Evolutionary conservation across 257 asterid species (phyloP).

Genomic region (Fraxinus cuspidata): DNA sequence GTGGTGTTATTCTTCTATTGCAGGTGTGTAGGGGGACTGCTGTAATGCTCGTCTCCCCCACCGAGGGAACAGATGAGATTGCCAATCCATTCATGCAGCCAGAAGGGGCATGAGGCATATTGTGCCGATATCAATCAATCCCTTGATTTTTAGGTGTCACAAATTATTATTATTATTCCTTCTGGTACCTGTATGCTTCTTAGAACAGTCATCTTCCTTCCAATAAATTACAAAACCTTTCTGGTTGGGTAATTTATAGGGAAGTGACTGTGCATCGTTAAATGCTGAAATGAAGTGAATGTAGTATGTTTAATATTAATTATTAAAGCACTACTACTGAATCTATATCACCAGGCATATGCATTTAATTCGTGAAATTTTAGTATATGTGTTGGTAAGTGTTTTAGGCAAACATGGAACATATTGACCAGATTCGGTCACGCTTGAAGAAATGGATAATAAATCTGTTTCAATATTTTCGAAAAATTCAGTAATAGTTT

Average conservation of each 20-base stretch:
- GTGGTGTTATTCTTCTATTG: slow-evolving; percentile 4
- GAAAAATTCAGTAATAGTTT: too few species aligned
- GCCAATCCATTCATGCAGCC: slow-evolving; percentile 91
- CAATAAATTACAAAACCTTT: neutral
- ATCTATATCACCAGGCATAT: too few species aligned
- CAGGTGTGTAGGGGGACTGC: slow-evolving; percentile 99
- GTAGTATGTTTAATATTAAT: too few species aligned
- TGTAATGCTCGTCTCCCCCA: slow-evolving; percentile 98
- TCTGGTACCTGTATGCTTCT: neutral
- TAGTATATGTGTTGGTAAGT: too few species aligned
- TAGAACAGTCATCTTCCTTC: neutral
- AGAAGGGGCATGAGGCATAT: slow-evolving; percentile 59
- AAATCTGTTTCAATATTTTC: too few species aligned
- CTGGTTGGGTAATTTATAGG: neutral
- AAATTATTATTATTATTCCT: neutral
- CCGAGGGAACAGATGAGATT: slow-evolving; percentile 96
- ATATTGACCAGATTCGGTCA: too few species aligned
- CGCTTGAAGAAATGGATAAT: too few species aligned
- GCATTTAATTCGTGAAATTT: too few species aligned
- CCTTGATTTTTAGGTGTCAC: neutral
- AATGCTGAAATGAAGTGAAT: too few species aligned
- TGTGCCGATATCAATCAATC: neutral
- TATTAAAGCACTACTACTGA: too few species aligned
- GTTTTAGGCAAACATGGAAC: too few species aligned
- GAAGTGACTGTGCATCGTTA: too few species aligned